Evolutionary conservation across 345 rosid genomes (phyloP).

Genomic region (Theobroma cacao): DNA sequence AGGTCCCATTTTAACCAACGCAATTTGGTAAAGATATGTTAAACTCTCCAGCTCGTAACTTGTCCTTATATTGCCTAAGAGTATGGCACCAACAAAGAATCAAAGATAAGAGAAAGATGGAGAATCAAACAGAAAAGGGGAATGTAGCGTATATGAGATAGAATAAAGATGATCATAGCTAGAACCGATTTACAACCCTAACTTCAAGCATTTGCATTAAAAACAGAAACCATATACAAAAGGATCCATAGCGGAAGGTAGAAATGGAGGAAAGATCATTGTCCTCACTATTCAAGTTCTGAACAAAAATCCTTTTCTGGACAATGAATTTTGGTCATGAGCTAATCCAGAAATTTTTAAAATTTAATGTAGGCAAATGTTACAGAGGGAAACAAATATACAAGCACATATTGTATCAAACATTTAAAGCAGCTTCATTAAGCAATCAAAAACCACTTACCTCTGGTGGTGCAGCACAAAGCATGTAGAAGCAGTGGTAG

Average conservation of each 20-base stretch:
- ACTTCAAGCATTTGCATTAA: background rate
- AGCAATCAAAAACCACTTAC: slow-evolving; percentile 38
- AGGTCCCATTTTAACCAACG: background rate
- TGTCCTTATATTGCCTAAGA: background rate
- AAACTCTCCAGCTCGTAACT: background rate
- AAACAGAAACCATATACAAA: background rate
- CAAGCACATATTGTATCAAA: background rate
- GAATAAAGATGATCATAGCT: background rate
- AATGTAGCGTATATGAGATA: background rate
- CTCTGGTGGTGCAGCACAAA: slow-evolving; percentile 95
- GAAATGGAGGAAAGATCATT: background rate
- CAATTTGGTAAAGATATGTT: background rate
- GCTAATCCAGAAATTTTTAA: background rate
- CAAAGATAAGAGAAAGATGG: background rate
- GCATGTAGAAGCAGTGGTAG: slow-evolving; percentile 99
- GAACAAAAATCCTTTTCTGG: background rate
- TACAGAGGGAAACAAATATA: background rate
- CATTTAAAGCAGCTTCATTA: slow-evolving; percentile 7
- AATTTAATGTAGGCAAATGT: background rate
- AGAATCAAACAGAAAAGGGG: background rate
- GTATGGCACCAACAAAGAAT: background rate
- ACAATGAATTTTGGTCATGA: background rate
- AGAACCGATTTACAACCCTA: background rate
- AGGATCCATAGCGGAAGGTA: background rate
- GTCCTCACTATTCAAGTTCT: background rate